Percentiles rank a stretch among this genome's conserved stretches.
Conservation (phyloP, 768 basidiomycete genomes). For the Leccinellum luteum region DNA sequence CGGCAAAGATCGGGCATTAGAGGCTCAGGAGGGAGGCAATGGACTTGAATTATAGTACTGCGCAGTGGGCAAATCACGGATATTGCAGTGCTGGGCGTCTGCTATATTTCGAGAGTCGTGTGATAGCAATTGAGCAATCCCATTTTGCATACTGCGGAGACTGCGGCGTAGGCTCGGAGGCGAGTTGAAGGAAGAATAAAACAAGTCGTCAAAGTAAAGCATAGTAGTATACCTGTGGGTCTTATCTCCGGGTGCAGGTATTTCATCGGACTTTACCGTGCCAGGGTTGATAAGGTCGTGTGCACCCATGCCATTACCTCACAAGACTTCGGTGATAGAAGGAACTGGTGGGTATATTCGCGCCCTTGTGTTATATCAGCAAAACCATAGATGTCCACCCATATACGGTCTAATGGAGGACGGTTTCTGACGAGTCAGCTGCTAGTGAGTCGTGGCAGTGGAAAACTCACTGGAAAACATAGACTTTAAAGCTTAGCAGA, state of each 20-base stretch:
- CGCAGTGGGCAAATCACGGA: not conserved
- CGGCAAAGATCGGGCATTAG: not conserved
- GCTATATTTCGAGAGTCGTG: not conserved
- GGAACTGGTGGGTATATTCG: not conserved
- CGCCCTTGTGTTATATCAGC: not conserved
- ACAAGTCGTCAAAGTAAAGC: not conserved
- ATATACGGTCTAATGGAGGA: not conserved
- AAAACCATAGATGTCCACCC: not conserved
- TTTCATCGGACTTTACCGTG: not conserved
- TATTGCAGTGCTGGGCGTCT: not conserved
- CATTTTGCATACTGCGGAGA: not conserved
- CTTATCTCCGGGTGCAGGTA: not conserved
- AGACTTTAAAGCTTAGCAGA: constrained; percentile 22
- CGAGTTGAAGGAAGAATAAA: not conserved
- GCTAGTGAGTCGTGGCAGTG: not conserved
- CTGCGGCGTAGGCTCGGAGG: not conserved
- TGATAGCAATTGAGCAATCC: not conserved
- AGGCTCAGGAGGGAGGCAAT: not conserved
- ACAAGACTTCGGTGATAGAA: not conserved
- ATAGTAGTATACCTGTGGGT: not conserved
- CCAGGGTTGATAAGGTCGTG: not conserved
- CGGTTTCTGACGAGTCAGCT: not conserved
- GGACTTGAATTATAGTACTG: not conserved
- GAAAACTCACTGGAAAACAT: not conserved
- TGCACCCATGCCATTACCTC: not conserved